Evolutionary conservation across 2,329 filamentous ascomycete genomes (phyloP).

Genomic region (Penicillium sp.): DNA sequence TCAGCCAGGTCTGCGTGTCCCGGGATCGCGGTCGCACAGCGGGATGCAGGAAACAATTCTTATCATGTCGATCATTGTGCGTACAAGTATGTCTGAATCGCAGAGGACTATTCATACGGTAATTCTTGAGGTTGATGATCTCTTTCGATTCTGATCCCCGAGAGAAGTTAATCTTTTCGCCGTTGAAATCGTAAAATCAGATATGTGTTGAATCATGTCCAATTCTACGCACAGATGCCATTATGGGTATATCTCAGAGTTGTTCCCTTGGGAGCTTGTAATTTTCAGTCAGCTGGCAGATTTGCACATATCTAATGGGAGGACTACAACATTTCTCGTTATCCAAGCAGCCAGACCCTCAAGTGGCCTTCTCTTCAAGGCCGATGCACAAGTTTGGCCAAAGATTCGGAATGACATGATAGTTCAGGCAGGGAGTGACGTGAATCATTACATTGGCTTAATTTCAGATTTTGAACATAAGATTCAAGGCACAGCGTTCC

Average conservation of each 20-base stretch:
- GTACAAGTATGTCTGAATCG: constrained; percentile 47
- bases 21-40: constrained; percentile 39
- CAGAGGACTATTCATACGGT: constrained; percentile 42
- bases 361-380: too few relatives aligned
- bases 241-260: neutral
- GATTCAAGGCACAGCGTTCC: too few relatives aligned
- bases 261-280: neutral
- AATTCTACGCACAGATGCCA: neutral
- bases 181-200: neutral
- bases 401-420: too few relatives aligned
- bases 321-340: too few relatives aligned
- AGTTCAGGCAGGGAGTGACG: too few relatives aligned
- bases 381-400: too few relatives aligned
- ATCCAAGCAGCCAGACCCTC: too few relatives aligned
- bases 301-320: too few relatives aligned
- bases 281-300: neutral
- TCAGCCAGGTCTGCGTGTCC: constrained; percentile 46
- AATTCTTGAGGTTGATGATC: constrained; percentile 20
- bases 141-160: neutral
- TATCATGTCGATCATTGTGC: constrained; percentile 57
- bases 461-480: too few relatives aligned
- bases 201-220: neutral
- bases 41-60: constrained; percentile 57
- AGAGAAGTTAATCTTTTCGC: constrained; percentile 4
- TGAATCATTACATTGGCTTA: too few relatives aligned